A percentile compares a stretch with the other conserved stretches of the same genome.
phyloP scores from a whole-genome alignment of 495 filamentous ascomycete species.

The Penicillium coprophilum region DNA sequence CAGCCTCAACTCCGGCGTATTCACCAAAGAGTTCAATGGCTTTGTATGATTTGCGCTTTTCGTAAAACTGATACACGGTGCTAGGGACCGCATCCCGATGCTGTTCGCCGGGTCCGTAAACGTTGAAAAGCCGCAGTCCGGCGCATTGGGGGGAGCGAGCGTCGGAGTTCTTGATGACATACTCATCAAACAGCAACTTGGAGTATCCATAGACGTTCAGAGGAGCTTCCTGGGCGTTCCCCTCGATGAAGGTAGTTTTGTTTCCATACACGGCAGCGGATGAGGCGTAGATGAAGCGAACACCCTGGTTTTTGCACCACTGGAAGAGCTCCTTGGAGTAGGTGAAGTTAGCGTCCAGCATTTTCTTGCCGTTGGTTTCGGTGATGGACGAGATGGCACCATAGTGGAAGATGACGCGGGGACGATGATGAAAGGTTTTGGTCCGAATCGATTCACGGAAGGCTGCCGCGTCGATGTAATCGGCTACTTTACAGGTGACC shows the following conservation, averaged over 20 bases:
- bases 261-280: slow-evolving; percentile 4
- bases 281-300: slow-evolving; percentile 10
- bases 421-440: background rate
- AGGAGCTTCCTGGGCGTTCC: background rate
- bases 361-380: background rate
- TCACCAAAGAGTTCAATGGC: slow-evolving; percentile 5
- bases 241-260: background rate
- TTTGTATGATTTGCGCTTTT: slow-evolving; percentile 4
- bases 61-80: slow-evolving; percentile 3
- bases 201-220: slow-evolving; percentile 2
- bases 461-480: background rate
- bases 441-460: slow-evolving; percentile 1
- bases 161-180: background rate
- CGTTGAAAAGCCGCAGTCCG: slow-evolving; percentile 5
- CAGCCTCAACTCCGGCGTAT: slow-evolving; percentile 5
- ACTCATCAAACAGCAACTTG: slow-evolving; percentile 7
- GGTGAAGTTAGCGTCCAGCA: slow-evolving; percentile 6
- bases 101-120: slow-evolving; percentile 8
- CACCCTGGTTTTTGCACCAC: slow-evolving; percentile 1
- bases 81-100: background rate
- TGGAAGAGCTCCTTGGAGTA: slow-evolving; percentile 8
- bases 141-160: background rate
- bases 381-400: background rate
- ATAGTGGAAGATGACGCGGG: slow-evolving; percentile 9
- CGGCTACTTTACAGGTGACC: slow-evolving; percentile 1